Evolutionary conservation across 225 moss, liverwort and hornwort genomes (phyloP).

Genomic region (Sphagnum tenellum): DNA sequence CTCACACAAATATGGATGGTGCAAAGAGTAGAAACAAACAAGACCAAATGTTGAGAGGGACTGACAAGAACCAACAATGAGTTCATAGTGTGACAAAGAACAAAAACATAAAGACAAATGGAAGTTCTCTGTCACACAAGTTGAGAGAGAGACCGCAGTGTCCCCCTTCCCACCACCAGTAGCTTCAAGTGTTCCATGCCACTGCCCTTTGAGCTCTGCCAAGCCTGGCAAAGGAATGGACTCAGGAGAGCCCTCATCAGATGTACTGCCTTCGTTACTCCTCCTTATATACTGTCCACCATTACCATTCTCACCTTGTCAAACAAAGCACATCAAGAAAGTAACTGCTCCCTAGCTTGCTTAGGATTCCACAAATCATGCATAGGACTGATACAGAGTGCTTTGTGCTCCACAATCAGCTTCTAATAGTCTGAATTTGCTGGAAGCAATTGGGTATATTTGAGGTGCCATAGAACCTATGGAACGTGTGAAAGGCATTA

Average conservation of each 20-base stretch:
- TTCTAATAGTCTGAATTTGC: no score
- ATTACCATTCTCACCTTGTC: not conserved
- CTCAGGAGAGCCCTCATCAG: constrained; percentile 73
- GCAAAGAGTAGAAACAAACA: no score
- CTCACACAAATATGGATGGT: not conserved
- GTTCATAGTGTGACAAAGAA: not conserved
- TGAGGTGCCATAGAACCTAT: no score
- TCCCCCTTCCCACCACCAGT: constrained; percentile 98
- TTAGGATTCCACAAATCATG: no score
- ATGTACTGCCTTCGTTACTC: constrained; percentile 41
- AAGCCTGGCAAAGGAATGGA: constrained; percentile 87
- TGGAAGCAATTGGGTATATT: no score
- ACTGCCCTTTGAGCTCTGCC: constrained; percentile 88
- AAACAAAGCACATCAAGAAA: not conserved
- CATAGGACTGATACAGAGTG: no score
- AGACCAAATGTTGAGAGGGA: not conserved
- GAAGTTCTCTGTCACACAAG: not conserved
- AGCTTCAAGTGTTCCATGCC: constrained; percentile 92
- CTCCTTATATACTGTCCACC: constrained; percentile 46
- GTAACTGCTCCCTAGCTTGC: no score
- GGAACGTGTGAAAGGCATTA: no score
- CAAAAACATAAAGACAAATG: no score
- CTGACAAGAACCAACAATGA: not conserved
- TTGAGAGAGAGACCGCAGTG: constrained; percentile 54
- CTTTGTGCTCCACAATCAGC: no score